Evolutionary conservation across 345 rosid genomes (phyloP), one percentile per base, ranked within the genome.

Genomic region (Syzygium jambos): DNA sequence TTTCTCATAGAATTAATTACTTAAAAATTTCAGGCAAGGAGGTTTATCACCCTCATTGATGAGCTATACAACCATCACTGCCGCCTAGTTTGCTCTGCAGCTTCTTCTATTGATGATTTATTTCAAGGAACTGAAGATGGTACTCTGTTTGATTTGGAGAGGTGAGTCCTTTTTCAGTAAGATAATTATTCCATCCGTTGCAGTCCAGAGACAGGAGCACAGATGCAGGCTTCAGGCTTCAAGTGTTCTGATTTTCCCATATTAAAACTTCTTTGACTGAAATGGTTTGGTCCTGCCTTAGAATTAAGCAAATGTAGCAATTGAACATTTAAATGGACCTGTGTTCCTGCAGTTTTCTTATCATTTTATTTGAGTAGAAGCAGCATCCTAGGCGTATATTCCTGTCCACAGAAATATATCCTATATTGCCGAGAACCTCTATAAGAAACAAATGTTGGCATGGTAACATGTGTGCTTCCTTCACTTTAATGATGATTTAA

Each of bases 91-190:
- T 96, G 95, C 88, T 87, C 90, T 19, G 96, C 98, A 5, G 95
- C 96, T 85, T 85, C 96, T 88, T 93, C 97, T 80, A 94, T 97
- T 59, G 99, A 97, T 88, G 98, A 97, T 85, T 92, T 96, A 88
- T 97, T 97, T 90, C 96, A 96, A 92, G 99, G 98, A 93, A 95
- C 98, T 84, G 98, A 96, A 86, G 99, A 96, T 94, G 99, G 98
- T 61, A 93, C 95, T 14, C 95, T 94, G 80, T 95, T 97, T 84
- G 98, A 97, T 88, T 90, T 95, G 85, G 98, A 96, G 93, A 95
- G 99, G 99, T 93, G 90, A 73, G 77, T 73, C 41, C 54, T 29
- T 51, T 57, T 22, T 49, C 19, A 5, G 85, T 49, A 46, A 53
- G 43, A 85, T 55, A 80, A 87, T 51, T 21, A 46, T 56, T 86